Conservation (phyloP, 1,284 basidiomycete species). For the Pseudozyma tsukubaensis region DNA sequence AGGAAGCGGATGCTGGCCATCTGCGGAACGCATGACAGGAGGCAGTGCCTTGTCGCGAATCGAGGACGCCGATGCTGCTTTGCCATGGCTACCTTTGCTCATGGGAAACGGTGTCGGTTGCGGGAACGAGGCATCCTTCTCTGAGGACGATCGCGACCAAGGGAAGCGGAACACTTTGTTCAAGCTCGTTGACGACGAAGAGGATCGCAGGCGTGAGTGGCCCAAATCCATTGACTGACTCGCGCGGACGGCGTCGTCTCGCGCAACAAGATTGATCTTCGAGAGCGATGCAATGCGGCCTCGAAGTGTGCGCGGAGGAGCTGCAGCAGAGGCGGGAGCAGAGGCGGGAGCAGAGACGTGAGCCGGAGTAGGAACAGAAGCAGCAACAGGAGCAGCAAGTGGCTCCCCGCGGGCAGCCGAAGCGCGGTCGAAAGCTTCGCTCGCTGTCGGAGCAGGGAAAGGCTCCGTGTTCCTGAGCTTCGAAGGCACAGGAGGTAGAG, state of each 20-base stretch:
- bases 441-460: not conserved
- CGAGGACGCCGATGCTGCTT: constrained; percentile 6
- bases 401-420: too few species aligned
- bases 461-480: constrained; percentile 1
- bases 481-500: constrained; percentile 18
- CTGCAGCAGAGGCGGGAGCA: not conserved
- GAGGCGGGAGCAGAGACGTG: not conserved
- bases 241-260: constrained; percentile 1
- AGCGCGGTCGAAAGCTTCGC: too few species aligned
- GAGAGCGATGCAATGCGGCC: constrained; percentile 29
- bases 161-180: constrained; percentile 48
- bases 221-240: not conserved
- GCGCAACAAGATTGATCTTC: constrained; percentile 10
- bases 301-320: constrained; percentile 17
- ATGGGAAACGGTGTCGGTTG: constrained; percentile 26
- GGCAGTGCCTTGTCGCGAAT: constrained; percentile 17
- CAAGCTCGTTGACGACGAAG: constrained; percentile 32
- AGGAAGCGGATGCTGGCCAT: constrained; percentile 14
- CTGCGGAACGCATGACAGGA: constrained; percentile 13
- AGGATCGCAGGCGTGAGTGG: constrained; percentile 25
- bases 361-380: not conserved
- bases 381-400: not conserved
- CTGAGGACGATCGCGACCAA: constrained; percentile 21
- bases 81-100: constrained; percentile 11
- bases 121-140: constrained; percentile 18